phyloP scores from a whole-genome alignment of 345 rosid species.

The Adansonia digitata region DNA sequence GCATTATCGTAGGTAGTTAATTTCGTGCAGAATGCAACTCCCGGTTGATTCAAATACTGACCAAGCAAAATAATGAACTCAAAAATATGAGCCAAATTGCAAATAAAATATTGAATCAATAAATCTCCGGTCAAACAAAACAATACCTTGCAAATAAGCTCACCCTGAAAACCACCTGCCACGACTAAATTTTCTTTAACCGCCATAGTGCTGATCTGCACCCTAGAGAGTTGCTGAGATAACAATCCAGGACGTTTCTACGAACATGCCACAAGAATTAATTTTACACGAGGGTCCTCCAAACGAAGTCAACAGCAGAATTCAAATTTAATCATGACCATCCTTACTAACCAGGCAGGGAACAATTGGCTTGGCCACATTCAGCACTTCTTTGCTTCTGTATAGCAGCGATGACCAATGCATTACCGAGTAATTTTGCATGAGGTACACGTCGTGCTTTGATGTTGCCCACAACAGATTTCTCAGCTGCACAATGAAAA shows the following conservation, averaged over 20 bases:
- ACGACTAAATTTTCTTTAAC: conserved; percentile 71
- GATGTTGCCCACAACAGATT: conserved; percentile 88
- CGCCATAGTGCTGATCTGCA: conserved; percentile 88
- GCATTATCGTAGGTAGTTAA: conserved; percentile 69
- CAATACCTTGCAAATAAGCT: conserved; percentile 81
- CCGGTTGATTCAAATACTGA: conserved; percentile 54
- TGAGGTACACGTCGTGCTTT: conserved; percentile 85
- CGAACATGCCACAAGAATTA: neutral
- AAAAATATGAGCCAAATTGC: neutral
- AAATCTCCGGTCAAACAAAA: neutral
- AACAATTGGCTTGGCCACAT: conserved; percentile 71
- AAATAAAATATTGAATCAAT: neutral
- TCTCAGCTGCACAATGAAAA: conserved; percentile 51
- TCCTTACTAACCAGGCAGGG: conserved; percentile 44
- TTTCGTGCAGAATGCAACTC: conserved; percentile 63
- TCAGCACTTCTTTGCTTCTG: conserved; percentile 71
- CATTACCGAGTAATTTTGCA: conserved; percentile 80
- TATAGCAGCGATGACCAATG: conserved; percentile 77
- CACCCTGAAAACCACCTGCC: conserved; percentile 92
- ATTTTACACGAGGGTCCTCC: neutral
- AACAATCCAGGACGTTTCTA: conserved; percentile 51
- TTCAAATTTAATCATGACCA: neutral
- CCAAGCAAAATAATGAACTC: neutral
- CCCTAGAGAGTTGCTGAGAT: conserved; percentile 55
- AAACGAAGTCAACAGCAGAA: neutral